Conservation (phyloP, 441 rosid genomes). For the Syzygium malaccense region DNA sequence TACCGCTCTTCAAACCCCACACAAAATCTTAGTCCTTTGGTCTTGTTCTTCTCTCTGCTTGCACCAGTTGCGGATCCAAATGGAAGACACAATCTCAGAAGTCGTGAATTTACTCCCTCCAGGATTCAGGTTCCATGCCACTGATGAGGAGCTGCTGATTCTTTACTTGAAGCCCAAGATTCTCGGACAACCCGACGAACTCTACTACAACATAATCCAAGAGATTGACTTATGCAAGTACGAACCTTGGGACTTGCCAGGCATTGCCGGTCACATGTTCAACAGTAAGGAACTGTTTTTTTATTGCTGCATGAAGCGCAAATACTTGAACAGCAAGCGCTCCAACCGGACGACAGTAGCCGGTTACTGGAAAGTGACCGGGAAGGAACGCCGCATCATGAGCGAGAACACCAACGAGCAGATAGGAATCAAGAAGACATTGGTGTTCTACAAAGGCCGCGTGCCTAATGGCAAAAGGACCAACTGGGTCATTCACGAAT, state of each 20-base stretch:
- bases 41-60: neutral
- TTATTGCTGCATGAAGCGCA: neutral
- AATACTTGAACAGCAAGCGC: neutral
- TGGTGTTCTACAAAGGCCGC: neutral
- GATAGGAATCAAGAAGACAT: neutral
- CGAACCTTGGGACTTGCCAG: neutral
- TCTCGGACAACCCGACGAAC: neutral
- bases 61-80: neutral
- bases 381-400: neutral
- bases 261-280: neutral
- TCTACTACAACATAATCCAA: neutral
- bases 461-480: neutral
- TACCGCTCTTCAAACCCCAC: neutral
- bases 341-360: neutral
- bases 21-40: neutral
- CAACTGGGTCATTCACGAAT: constrained; percentile 2
- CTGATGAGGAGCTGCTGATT: neutral
- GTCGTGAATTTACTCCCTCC: neutral
- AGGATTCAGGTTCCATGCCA: neutral
- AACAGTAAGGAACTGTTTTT: neutral
- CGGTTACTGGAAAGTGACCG: constrained; percentile 3
- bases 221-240: neutral
- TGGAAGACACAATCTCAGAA: neutral
- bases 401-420: neutral
- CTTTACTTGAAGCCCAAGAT: neutral